Evolutionary conservation across 805 yeast species (phyloP).

Genomic region (Kazachstania kunashirensis): DNA sequence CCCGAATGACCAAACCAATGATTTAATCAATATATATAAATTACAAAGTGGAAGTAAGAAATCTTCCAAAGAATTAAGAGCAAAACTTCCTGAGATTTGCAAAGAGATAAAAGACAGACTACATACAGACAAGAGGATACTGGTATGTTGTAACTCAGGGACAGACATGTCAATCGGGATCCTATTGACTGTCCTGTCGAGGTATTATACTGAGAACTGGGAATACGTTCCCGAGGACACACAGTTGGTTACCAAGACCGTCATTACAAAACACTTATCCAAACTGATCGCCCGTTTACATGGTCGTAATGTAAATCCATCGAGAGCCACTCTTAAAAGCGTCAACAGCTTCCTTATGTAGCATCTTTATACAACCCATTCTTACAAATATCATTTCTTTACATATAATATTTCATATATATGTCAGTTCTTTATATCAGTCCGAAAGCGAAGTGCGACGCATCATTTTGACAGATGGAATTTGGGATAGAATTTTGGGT

Average conservation of each 20-base stretch:
- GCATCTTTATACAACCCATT: too few species aligned
- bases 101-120: slow-evolving; percentile 17
- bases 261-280: slow-evolving; percentile 48
- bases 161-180: slow-evolving; percentile 59
- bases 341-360: slow-evolving; percentile 52
- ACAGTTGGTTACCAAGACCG: slow-evolving; percentile 36
- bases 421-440: too few species aligned
- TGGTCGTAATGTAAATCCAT: slow-evolving; percentile 53
- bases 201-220: slow-evolving; percentile 39
- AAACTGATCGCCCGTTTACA: slow-evolving; percentile 33
- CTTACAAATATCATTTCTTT: too few species aligned
- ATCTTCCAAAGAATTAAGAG: slow-evolving; percentile 55
- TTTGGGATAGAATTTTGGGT: too few species aligned
- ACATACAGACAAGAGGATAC: slow-evolving; percentile 15
- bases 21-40: slow-evolving; percentile 5
- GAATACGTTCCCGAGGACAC: slow-evolving; percentile 5
- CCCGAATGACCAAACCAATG: neutral
- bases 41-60: slow-evolving; percentile 42
- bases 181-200: slow-evolving; percentile 42
- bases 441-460: too few species aligned
- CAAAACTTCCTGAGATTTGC: slow-evolving; percentile 35
- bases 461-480: too few species aligned
- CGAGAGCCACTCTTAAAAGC: slow-evolving; percentile 67
- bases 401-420: too few species aligned
- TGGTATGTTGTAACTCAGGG: slow-evolving; percentile 55